Conservation (phyloP, 2,329 filamentous ascomycete genomes). For the Cladosporium sp. region DNA sequence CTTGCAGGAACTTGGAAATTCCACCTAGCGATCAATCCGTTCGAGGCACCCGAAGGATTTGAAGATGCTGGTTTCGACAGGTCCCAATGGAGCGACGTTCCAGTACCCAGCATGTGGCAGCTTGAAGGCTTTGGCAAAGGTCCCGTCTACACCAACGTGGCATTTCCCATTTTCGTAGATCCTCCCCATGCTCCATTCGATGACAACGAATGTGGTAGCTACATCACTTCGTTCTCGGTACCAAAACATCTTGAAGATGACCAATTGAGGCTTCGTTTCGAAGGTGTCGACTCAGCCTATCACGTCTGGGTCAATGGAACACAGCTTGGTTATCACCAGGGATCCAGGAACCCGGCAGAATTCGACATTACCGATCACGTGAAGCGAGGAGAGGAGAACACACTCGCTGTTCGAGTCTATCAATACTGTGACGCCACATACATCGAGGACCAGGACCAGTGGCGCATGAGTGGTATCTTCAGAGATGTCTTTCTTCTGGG, state of each 20-base stretch:
- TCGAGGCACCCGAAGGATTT: conserved; percentile 35
- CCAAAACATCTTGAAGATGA: conserved; percentile 42
- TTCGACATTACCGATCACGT: conserved; percentile 61
- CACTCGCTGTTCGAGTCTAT: conserved; percentile 62
- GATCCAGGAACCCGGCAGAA: conserved; percentile 64
- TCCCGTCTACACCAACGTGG: conserved; percentile 63
- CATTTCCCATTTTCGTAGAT: conserved; percentile 48
- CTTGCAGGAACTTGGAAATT: conserved; percentile 38
- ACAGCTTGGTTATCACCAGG: conserved; percentile 64
- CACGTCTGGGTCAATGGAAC: conserved; percentile 65
- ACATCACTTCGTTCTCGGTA: conserved; percentile 53
- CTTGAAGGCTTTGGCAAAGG: conserved; percentile 60
- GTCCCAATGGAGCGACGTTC: conserved; percentile 48
- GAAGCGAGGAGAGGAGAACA: conserved; percentile 46
- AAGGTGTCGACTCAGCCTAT: conserved; percentile 68
- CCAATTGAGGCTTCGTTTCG: conserved; percentile 63
- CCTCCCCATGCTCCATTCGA: conserved; percentile 57
- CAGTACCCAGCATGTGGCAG: conserved; percentile 64
- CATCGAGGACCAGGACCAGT: conserved; percentile 53
- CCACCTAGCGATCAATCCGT: conserved; percentile 33
- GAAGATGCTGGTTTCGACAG: conserved; percentile 31
- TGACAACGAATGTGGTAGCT: conserved; percentile 63
- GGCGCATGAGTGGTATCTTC: conserved; percentile 50
- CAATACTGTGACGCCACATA: conserved; percentile 67
- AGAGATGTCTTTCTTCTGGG: conserved; percentile 61